phyloP scores from a whole-genome alignment of 495 filamentous ascomycete genomes.

The Amniculicola lignicola region DNA sequence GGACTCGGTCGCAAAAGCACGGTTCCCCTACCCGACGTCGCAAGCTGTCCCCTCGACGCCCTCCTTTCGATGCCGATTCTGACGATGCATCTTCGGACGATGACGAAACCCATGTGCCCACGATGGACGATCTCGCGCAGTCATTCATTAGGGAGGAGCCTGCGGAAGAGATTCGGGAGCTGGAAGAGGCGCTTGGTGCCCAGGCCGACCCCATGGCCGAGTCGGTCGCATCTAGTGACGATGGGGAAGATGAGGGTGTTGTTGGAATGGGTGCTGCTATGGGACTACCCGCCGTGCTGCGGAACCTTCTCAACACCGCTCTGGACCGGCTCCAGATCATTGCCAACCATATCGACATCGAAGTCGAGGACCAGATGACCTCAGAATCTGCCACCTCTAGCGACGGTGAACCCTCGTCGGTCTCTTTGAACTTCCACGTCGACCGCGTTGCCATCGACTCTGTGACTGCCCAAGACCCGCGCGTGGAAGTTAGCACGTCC shows the following conservation, averaged over 20 bases:
- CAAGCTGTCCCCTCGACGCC: constrained; percentile 3
- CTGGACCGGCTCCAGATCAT: constrained; percentile 72
- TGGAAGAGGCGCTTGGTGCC: constrained; percentile 70
- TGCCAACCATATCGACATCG: constrained; percentile 56
- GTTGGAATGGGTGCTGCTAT: constrained; percentile 70
- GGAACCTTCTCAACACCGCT: constrained; percentile 78
- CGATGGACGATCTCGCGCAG: constrained; percentile 77
- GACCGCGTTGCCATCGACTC: constrained; percentile 28
- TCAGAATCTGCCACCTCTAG: neutral
- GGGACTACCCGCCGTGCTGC: constrained; percentile 76
- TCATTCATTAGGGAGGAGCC: constrained; percentile 85
- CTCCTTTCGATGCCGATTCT: neutral
- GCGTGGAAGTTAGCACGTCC: constrained; percentile 13
- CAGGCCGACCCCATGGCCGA: constrained; percentile 62
- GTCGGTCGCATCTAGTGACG: constrained; percentile 48
- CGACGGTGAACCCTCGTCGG: constrained; percentile 13
- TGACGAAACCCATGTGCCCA: constrained; percentile 58
- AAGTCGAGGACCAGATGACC: constrained; percentile 26
- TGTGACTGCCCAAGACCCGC: constrained; percentile 16
- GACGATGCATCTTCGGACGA: constrained; percentile 33
- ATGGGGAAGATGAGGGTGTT: constrained; percentile 60
- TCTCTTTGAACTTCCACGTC: constrained; percentile 31
- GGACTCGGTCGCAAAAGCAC: constrained; percentile 1
- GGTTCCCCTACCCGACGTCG: neutral
- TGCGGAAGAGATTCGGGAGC: constrained; percentile 64